These are phyloP conservation scores for Casuarina equisetifolia DNA, from an alignment of 306 rosid species.

Conservation along the genomic window DNA sequence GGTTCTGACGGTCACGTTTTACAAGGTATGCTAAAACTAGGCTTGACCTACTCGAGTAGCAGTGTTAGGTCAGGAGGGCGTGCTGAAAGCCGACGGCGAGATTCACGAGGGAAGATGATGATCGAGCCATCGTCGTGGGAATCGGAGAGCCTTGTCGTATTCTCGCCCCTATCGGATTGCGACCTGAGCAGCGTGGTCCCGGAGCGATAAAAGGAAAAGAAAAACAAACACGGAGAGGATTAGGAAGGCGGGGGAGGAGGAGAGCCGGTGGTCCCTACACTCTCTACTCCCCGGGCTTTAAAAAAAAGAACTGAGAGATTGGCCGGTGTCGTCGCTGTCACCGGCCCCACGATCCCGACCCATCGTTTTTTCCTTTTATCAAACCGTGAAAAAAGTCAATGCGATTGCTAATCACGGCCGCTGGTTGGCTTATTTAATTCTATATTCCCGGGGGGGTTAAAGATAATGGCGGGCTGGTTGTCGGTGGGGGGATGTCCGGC, in stretches of 20 bases:
- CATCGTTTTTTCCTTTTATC: slow-evolving; percentile 23
- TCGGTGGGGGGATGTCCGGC: slow-evolving; percentile 9
- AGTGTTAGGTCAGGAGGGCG: background rate
- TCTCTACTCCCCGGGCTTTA: background rate
- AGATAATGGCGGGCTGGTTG: background rate
- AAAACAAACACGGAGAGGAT: background rate
- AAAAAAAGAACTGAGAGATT: background rate
- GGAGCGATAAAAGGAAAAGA: background rate
- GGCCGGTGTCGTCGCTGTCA: slow-evolving; percentile 31
- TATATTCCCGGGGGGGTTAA: no score
- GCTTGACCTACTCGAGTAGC: no score
- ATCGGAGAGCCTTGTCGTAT: slow-evolving; percentile 49
- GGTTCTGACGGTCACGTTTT: no score
- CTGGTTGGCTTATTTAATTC: background rate
- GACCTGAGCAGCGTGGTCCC: slow-evolving; percentile 28
- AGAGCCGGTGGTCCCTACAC: slow-evolving; percentile 5
- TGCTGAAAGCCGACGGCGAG: slow-evolving; percentile 13
- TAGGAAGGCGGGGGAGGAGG: background rate
- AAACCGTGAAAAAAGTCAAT: slow-evolving; percentile 32
- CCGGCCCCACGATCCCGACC: slow-evolving; percentile 31
- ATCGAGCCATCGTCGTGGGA: slow-evolving; percentile 18
- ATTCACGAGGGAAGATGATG: slow-evolving; percentile 16
- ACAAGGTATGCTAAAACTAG: no score
- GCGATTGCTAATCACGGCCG: slow-evolving; percentile 17
- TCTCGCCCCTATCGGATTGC: slow-evolving; percentile 11